These are phyloP conservation scores for Aspergillus oerlinghausenensis DNA, from an alignment of 2,329 filamentous ascomycete genomes.

Conservation along the genomic window DNA sequence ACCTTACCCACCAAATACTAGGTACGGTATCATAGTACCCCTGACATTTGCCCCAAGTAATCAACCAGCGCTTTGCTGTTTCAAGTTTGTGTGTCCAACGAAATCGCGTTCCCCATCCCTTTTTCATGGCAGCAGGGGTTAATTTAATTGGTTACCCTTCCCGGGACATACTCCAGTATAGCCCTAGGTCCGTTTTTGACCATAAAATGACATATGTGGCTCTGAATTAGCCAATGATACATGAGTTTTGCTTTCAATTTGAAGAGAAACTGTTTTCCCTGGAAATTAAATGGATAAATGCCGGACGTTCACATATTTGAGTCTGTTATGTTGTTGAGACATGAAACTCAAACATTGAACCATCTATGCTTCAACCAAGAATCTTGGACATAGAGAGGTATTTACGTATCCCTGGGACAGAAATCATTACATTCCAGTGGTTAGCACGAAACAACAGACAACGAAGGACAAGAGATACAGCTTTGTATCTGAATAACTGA, in stretches of 20 bases:
- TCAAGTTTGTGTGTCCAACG: slow-evolving; percentile 10
- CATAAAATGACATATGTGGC: neutral
- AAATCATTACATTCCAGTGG: neutral
- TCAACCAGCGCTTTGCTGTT: slow-evolving; percentile 7
- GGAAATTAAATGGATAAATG: neutral
- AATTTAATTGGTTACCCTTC: neutral
- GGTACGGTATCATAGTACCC: too few species aligned
- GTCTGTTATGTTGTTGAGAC: neutral
- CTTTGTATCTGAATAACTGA: too few species aligned
- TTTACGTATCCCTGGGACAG: neutral
- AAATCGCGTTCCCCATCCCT: neutral
- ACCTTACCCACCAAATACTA: neutral
- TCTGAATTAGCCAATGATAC: neutral
- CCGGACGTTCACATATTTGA: neutral
- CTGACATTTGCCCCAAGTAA: neutral
- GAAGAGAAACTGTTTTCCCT: neutral
- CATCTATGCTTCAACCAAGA: neutral
- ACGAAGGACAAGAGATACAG: neutral
- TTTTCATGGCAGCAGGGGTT: neutral
- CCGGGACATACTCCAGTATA: neutral
- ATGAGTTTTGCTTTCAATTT: neutral
- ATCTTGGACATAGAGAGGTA: neutral
- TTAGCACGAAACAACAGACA: neutral
- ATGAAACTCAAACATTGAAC: neutral
- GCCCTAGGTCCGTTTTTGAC: neutral